These are phyloP conservation scores for Halteria grandinella DNA, from an alignment of 73 alveolate species.

Conservation along the genomic window DNA sequence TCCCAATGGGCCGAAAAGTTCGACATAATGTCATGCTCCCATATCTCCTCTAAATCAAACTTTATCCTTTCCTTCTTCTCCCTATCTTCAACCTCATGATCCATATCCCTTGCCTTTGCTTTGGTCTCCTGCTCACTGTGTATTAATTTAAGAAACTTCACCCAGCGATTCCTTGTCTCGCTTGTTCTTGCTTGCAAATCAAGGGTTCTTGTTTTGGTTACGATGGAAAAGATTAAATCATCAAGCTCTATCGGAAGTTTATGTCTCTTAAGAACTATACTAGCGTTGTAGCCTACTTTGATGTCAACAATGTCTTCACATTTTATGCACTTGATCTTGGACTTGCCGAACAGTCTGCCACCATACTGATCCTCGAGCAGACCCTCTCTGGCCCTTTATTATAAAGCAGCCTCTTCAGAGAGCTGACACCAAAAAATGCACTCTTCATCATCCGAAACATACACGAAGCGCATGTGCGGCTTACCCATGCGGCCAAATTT, in stretches of 20 bases:
- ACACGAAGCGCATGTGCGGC: slow-evolving; percentile 70
- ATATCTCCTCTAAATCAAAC: slow-evolving; percentile 56
- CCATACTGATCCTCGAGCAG: too few species aligned
- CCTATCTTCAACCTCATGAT: not conserved
- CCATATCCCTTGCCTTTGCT: slow-evolving; percentile 44
- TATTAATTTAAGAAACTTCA: slow-evolving; percentile 60
- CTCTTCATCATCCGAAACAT: slow-evolving; percentile 64
- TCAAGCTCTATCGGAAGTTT: slow-evolving; percentile 75
- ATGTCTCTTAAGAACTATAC: slow-evolving; percentile 66
- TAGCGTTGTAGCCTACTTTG: slow-evolving; percentile 68
- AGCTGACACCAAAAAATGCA: slow-evolving; percentile 19
- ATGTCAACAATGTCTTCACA: slow-evolving; percentile 61
- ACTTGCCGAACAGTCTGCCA: too few species aligned
- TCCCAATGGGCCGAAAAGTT: slow-evolving; percentile 62
- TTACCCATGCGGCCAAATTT: slow-evolving; percentile 73
- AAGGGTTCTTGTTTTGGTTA: slow-evolving; percentile 62
- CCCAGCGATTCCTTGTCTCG: slow-evolving; percentile 75
- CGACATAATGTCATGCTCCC: slow-evolving; percentile 66
- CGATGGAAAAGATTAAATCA: slow-evolving; percentile 67
- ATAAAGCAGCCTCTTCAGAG: not conserved
- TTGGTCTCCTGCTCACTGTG: slow-evolving; percentile 42
- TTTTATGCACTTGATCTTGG: slow-evolving; percentile 52
- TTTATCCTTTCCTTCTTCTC: slow-evolving; percentile 49
- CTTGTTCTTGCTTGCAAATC: slow-evolving; percentile 62
- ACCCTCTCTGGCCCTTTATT: too few species aligned